A percentile compares a stretch with the other conserved stretches of the same genome.
These are phyloP conservation scores for Fusarium concolor DNA, from an alignment of 2,329 filamentous ascomycete species.

Conservation along the genomic window DNA sequence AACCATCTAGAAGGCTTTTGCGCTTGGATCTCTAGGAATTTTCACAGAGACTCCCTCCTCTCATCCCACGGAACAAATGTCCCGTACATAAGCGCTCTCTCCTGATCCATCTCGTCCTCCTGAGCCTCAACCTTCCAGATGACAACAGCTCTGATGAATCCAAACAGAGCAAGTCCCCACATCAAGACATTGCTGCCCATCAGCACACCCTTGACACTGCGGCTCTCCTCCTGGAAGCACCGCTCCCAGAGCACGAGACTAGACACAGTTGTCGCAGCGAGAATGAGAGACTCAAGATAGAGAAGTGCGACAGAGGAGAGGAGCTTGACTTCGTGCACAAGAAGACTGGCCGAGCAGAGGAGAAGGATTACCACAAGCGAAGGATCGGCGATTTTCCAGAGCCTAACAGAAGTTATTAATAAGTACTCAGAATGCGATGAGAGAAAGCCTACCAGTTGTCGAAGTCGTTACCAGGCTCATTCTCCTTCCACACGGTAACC, in stretches of 20 bases:
- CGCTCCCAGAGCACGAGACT: slow-evolving; percentile 40
- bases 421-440: fast-evolving
- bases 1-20: background rate
- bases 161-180: slow-evolving; percentile 46
- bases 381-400: slow-evolving; percentile 44
- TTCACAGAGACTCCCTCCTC: slow-evolving; percentile 20
- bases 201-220: slow-evolving; percentile 42
- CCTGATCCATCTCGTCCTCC: slow-evolving; percentile 11
- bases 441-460: slow-evolving; percentile 40
- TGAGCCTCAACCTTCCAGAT: slow-evolving; percentile 43
- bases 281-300: slow-evolving; percentile 45
- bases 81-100: slow-evolving; percentile 32
- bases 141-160: slow-evolving; percentile 46
- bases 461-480: slow-evolving; percentile 38
- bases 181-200: slow-evolving; percentile 46
- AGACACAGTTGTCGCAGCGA: slow-evolving; percentile 36
- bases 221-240: slow-evolving; percentile 40
- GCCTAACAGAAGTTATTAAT: slow-evolving; percentile 33
- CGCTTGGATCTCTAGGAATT: background rate
- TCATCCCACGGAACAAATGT: slow-evolving; percentile 38
- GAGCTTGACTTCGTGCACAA: slow-evolving; percentile 44
- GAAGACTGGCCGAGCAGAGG: slow-evolving; percentile 39
- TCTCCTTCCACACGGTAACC: slow-evolving; percentile 44
- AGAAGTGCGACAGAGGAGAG: slow-evolving; percentile 46
- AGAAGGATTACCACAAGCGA: slow-evolving; percentile 35